Evolutionary conservation across 116 monocot genomes (phyloP), one percentile per base, ranked within the genome.

Genomic region (Dioscorea cayenensis): DNA sequence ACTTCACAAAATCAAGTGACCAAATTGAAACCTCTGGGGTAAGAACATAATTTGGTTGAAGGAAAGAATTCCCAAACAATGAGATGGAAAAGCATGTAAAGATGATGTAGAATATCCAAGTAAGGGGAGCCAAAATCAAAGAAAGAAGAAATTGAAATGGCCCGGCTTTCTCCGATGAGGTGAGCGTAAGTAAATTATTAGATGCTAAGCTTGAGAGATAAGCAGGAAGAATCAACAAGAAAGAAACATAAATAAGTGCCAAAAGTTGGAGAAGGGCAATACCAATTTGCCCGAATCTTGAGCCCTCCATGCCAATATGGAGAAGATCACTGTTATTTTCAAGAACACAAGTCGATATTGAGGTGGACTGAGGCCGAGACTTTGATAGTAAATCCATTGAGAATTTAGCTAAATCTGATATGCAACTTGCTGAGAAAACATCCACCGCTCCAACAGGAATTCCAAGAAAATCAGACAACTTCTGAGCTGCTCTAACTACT

Each of bases 361-460:
- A 21, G 22, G n/a, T 51, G 8, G 38, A 75, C 28, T 69, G 61
- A 25, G 78, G 73, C 18, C 64, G 64, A 35, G 82, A 82, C 63
- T 82, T 79, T 29, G 32, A 69, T 10, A 75, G 22, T 12, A 85
- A 69, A 72, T 80, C 76, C 68, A 79, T 63, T 36, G 78, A 78
- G 69, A 85, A 85, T 70, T 28, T 75, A n/a, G 82, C 85, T 6
- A 85, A 73, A 60, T 85, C 85, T 55, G 80, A 71, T 18, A 85
- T 79, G 70, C 85, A 85, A 9, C 75, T 76, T 50, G 85, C 82
- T 35, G 85, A 82, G 67, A 85, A 85, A 27, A 85, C 82, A 67
- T 85, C 85, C 0, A 85, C 75, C 20, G 85, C 85, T 48, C 85
- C 85, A 76, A 85, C 79, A 19, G 85, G 79, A 69, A 82, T 73